Evolutionary conservation across 1,284 basidiomycete species (phyloP).

Genomic region (Naganishia cerealis): DNA sequence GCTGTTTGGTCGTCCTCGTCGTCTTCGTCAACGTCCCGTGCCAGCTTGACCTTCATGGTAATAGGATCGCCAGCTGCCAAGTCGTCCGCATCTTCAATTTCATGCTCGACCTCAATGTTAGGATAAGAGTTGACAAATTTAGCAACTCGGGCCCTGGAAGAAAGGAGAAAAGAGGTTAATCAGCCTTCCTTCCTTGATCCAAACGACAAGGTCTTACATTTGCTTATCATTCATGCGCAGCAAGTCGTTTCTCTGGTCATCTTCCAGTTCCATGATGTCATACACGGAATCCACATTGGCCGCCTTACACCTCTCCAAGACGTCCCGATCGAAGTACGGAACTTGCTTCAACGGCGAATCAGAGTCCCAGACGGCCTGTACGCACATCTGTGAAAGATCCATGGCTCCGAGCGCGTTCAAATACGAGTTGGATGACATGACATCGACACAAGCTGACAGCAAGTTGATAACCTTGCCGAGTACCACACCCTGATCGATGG

Average conservation of each 20-base stretch:
- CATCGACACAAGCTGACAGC: slow-evolving; percentile 90
- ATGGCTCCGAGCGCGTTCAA: slow-evolving; percentile 92
- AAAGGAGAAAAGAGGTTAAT: slow-evolving; percentile 58
- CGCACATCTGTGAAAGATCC: slow-evolving; percentile 99
- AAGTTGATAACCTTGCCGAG: slow-evolving; percentile 87
- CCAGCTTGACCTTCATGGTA: slow-evolving; percentile 72
- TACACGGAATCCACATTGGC: slow-evolving; percentile 82
- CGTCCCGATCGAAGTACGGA: slow-evolving; percentile 87
- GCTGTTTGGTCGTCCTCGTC: slow-evolving; percentile 72
- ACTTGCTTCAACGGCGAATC: slow-evolving; percentile 93
- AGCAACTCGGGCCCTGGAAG: slow-evolving; percentile 67
- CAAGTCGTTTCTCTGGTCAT: slow-evolving; percentile 76
- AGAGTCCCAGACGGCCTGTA: slow-evolving; percentile 95
- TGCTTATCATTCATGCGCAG: slow-evolving; percentile 82
- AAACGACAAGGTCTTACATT: slow-evolving; percentile 62
- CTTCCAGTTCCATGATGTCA: slow-evolving; percentile 96
- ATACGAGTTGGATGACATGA: slow-evolving; percentile 95
- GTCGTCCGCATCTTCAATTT: slow-evolving; percentile 74
- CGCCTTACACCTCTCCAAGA: slow-evolving; percentile 79
- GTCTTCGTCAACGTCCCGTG: slow-evolving; percentile 81
- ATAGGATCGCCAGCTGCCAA: slow-evolving; percentile 83
- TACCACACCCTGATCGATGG: slow-evolving; percentile 81
- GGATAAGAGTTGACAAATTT: slow-evolving; percentile 93
- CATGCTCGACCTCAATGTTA: slow-evolving; percentile 76
- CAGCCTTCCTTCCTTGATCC: slow-evolving; percentile 34